A percentile compares a stretch with the other conserved stretches of the same genome.
These are phyloP conservation scores for Plantago lanceolata DNA, from an alignment of 305 asterid genomes.

Conservation along the genomic window DNA sequence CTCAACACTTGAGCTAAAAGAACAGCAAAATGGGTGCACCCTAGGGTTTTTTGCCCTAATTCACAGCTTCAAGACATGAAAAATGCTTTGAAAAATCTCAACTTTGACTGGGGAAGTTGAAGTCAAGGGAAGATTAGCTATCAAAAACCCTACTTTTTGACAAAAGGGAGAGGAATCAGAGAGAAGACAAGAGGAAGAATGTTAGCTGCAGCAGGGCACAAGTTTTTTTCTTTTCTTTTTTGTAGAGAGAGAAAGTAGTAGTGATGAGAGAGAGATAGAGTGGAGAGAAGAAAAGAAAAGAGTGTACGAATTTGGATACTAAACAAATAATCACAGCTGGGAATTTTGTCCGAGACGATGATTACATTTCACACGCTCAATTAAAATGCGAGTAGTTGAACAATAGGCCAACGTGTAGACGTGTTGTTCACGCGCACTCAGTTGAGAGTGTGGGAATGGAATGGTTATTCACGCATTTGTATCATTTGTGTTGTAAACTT, in stretches of 20 bases:
- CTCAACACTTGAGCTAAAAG: constrained; percentile 30
- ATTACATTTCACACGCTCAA: background rate
- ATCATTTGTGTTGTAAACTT: background rate
- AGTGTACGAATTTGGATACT: constrained; percentile 38
- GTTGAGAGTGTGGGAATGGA: background rate
- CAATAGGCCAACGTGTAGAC: too few relatives aligned
- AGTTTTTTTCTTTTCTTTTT: constrained; percentile 9
- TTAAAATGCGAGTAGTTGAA: too few relatives aligned
- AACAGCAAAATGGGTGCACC: constrained; percentile 32
- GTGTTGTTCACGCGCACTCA: background rate
- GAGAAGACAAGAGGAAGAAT: constrained; percentile 2
- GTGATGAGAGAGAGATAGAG: constrained; percentile 7
- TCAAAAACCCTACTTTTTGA: constrained; percentile 25
- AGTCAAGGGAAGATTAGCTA: constrained; percentile 26
- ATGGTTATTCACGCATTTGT: background rate
- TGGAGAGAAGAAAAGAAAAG: constrained; percentile 36
- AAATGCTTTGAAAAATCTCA: constrained; percentile 20
- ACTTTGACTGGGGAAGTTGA: constrained; percentile 18
- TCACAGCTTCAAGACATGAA: constrained; percentile 30
- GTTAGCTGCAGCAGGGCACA: constrained; percentile 22
- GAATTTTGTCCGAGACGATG: constrained; percentile 35
- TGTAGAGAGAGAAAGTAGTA: constrained; percentile 24
- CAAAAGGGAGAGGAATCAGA: constrained; percentile 16
- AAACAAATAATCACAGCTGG: constrained; percentile 41
- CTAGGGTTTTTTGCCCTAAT: constrained; percentile 47